Evolutionary conservation across 495 filamentous ascomycete species (phyloP).

Genomic region (Lindgomyces ingoldianus): DNA sequence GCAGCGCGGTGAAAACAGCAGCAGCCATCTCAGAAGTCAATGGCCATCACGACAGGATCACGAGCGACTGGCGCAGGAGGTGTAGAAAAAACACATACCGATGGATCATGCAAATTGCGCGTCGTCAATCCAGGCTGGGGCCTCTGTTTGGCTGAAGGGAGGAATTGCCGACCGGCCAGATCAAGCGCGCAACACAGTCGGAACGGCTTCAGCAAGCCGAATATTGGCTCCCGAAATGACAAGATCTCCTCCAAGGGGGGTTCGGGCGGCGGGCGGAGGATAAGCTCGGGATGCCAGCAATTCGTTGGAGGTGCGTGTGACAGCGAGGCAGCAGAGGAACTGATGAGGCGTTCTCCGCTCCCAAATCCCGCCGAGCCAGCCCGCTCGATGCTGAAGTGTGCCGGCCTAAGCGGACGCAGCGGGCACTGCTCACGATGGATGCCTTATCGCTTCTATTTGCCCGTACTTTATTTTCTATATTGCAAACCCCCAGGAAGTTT

Average conservation of each 20-base stretch:
- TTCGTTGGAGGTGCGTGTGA: constrained; percentile 24
- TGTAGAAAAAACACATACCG: constrained; percentile 24
- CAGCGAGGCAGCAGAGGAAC: background rate
- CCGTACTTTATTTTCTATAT: no score
- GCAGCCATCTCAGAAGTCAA: background rate
- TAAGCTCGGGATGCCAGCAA: constrained; percentile 35
- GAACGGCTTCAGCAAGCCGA: constrained; percentile 15
- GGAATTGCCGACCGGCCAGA: constrained; percentile 30
- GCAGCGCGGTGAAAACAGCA: constrained; percentile 5
- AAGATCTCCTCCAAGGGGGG: constrained; percentile 10
- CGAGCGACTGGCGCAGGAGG: background rate
- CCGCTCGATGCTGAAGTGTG: no score
- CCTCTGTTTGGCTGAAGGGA: constrained; percentile 35
- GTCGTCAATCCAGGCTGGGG: constrained; percentile 33
- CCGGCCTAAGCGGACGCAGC: constrained; percentile 3
- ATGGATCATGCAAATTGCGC: constrained; percentile 36
- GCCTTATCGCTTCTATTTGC: no score
- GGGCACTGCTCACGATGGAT: no score
- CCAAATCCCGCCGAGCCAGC: constrained; percentile 5
- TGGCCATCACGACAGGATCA: background rate
- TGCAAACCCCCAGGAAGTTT: no score
- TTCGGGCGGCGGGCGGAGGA: constrained; percentile 25
- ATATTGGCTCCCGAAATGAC: constrained; percentile 23
- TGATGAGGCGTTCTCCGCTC: background rate
- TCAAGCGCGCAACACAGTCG: constrained; percentile 11